Percentiles rank a stretch among this genome's conserved stretches.
Conservation (phyloP, 1,139 yeast species). For the Pichia sp. region DNA sequence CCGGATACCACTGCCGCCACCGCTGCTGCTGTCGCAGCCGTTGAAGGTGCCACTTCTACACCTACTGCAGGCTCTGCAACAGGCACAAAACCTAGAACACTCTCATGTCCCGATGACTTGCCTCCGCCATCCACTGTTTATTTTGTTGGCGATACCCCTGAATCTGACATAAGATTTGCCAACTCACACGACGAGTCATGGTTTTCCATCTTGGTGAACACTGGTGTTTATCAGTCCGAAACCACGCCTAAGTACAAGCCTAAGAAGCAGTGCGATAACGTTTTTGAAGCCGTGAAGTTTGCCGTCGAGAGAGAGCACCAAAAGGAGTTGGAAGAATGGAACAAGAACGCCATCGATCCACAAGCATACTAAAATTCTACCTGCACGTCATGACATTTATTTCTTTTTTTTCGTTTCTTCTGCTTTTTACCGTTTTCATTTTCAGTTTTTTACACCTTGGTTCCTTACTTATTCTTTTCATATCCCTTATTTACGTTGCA, state of each 20-base stretch:
- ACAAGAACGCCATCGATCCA: constrained; percentile 30
- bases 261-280: constrained; percentile 66
- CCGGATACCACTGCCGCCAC: not conserved
- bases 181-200: constrained; percentile 80
- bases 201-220: constrained; percentile 79
- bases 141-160: constrained; percentile 89
- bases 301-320: constrained; percentile 79
- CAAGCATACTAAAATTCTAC: not conserved
- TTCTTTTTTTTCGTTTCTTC: not conserved
- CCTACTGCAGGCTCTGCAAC: not conserved
- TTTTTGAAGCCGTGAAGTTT: constrained; percentile 74
- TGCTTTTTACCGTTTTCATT: not conserved
- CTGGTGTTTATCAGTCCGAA: constrained; percentile 82
- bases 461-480: not conserved
- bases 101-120: constrained; percentile 37
- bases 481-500: not conserved
- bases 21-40: not conserved
- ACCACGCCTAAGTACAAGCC: constrained; percentile 76
- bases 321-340: constrained; percentile 70
- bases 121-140: constrained; percentile 85
- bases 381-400: not conserved
- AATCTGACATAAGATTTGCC: constrained; percentile 82
- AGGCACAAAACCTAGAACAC: not conserved
- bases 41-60: not conserved
- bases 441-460: not conserved